phyloP scores from a whole-genome alignment of 495 filamentous ascomycete genomes.

The Articulospora tetracladia region DNA sequence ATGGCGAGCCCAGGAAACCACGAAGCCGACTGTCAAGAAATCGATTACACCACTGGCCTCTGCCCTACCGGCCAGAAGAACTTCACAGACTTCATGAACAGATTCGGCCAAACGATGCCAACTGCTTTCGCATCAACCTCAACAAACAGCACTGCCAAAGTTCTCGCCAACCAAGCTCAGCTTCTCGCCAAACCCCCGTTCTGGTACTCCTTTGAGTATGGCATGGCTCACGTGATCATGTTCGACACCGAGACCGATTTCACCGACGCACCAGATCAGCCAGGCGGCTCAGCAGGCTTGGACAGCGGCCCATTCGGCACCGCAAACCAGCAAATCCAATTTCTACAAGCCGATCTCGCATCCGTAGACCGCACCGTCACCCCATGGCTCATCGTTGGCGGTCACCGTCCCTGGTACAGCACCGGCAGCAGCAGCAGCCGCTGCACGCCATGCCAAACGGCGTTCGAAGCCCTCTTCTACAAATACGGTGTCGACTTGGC shows the following conservation, averaged over 20 bases:
- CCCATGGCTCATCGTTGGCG: conserved; percentile 53
- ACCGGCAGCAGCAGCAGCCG: conserved; percentile 31
- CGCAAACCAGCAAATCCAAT: conserved; percentile 39
- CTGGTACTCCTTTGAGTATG: conserved; percentile 57
- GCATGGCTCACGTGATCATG: conserved; percentile 47
- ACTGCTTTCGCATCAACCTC: conserved; percentile 35
- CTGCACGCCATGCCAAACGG: conserved; percentile 49
- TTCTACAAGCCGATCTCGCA: conserved; percentile 44
- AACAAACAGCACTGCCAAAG: conserved; percentile 37
- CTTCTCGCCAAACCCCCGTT: conserved; percentile 52
- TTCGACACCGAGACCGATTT: conserved; percentile 54
- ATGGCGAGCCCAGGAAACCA: conserved; percentile 54
- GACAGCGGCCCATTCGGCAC: conserved; percentile 47
- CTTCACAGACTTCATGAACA: conserved; percentile 51
- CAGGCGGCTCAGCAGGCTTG: conserved; percentile 39
- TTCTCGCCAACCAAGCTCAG: conserved; percentile 43
- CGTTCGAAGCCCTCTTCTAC: conserved; percentile 56
- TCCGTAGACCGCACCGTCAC: conserved; percentile 46
- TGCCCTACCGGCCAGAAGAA: conserved; percentile 51
- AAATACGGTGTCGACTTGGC: conserved; percentile 58
- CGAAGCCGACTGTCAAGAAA: conserved; percentile 44
- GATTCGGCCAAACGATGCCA: conserved; percentile 45
- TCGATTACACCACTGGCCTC: conserved; percentile 31
- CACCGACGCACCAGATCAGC: conserved; percentile 30
- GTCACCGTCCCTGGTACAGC: conserved; percentile 60